Evolutionary conservation across 495 filamentous ascomycete genomes (phyloP).

Genomic region (Talaromyces wortmannii): DNA sequence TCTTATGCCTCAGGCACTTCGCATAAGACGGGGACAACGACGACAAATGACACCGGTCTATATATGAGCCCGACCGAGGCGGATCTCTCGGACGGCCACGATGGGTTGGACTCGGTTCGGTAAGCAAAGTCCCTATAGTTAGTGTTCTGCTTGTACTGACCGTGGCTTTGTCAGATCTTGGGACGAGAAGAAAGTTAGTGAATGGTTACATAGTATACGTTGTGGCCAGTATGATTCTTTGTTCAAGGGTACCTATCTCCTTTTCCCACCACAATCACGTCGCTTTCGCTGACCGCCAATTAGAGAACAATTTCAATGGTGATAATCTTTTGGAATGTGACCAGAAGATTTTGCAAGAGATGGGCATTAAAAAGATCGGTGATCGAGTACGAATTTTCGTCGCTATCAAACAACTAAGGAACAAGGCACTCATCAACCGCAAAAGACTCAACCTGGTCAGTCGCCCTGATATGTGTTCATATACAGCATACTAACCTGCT

Average conservation of each 20-base stretch:
- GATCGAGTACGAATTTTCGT: slow-evolving; percentile 93
- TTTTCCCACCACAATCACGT: not conserved
- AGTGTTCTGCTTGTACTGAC: not conserved
- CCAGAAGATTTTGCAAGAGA: slow-evolving; percentile 91
- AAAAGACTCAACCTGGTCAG: slow-evolving; percentile 83
- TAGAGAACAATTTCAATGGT: slow-evolving; percentile 90
- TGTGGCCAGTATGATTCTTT: slow-evolving; percentile 88
- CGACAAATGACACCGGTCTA: slow-evolving; percentile 50
- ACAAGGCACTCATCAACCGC: slow-evolving; percentile 73
- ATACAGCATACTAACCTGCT: not conserved
- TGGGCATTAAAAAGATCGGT: slow-evolving; percentile 93
- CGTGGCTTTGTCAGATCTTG: slow-evolving; percentile 46
- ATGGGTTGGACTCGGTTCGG: slow-evolving; percentile 52
- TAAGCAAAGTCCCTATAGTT: slow-evolving; percentile 18
- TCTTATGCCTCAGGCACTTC: slow-evolving; percentile 41
- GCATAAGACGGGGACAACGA: slow-evolving; percentile 45
- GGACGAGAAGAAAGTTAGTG: slow-evolving; percentile 86
- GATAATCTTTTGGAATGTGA: slow-evolving; percentile 96
- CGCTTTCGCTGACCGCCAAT: not conserved
- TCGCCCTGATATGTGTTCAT: not conserved
- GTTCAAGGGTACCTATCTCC: slow-evolving; percentile 57
- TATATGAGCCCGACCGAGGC: slow-evolving; percentile 88
- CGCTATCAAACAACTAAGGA: slow-evolving; percentile 86
- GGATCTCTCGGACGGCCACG: slow-evolving; percentile 78
- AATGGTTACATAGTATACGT: slow-evolving; percentile 85